Evolutionary conservation across 179 eudicot species (phyloP), one percentile per base, ranked within the genome.

Genomic region (Vitellaria paradoxa): DNA sequence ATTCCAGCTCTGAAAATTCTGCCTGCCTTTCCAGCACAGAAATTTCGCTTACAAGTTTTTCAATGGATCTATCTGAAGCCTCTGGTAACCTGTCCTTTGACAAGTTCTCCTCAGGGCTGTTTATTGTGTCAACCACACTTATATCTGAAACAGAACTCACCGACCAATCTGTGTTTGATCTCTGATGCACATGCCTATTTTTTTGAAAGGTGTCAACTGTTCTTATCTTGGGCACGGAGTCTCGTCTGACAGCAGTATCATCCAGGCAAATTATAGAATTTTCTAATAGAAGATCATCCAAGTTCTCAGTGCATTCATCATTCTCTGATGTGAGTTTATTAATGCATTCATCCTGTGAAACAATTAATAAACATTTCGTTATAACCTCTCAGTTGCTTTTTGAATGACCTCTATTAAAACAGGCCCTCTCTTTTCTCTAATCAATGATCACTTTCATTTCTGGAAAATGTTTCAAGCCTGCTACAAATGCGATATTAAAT

Each of bases 1-100:
- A 66, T 88, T 96, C 99, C 74, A 93, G 80, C 68, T 91, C 98
- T 24, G 92, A 85, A 30, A 93, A 75, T 75, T 89, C 94, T 45
- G 87, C 91, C 77, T 92, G 91, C 83, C 98, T 86, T 81, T 93
- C 89, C 71, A 93, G 67, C 65, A 79, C 60, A 47, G 78, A 82
- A 72, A 85, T 78, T 72, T 92, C 88, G 77, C 85, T 88, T 70
- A 81, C 73, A 55, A 87, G 78, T 77, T 78, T 86, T 52, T 88
- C 91, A 45, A 83, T 52, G 9, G 78, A 76, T 81, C 65, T 81
- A n/a, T 79, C 78, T 13, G 94, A 85, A 76, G 76, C 79, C 71
- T 77, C 85, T 65, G 77, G 80, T 59, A 71, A 76, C 65, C 84
- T 82, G 76, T 80, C 82, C 73, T 73, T 86, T 37, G 71, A 75